These are phyloP conservation scores for Xerocomellus intermedius DNA, from an alignment of 768 basidiomycete genomes.

Conservation along the genomic window DNA sequence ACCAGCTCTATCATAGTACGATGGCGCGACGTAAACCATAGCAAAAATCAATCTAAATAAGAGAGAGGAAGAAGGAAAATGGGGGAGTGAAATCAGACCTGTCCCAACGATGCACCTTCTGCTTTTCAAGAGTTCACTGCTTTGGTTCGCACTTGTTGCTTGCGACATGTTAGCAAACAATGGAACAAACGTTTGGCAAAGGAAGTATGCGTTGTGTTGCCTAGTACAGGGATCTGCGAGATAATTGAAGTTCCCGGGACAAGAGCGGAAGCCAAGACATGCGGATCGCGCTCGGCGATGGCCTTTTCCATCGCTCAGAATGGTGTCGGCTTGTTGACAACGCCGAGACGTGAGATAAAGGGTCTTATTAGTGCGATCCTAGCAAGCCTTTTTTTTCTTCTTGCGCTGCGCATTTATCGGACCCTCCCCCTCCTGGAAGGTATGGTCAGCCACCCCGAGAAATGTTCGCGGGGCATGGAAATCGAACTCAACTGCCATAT, in stretches of 20 bases:
- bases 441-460: too few relatives aligned
- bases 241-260: too few relatives aligned
- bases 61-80: too few relatives aligned
- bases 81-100: neutral
- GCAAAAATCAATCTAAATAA: neutral
- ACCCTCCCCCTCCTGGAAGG: too few relatives aligned
- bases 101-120: neutral
- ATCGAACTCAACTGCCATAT: conserved; percentile 11
- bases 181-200: neutral
- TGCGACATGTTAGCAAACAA: conserved; percentile 5
- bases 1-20: conserved; percentile 9
- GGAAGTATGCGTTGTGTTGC: neutral
- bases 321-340: too few relatives aligned
- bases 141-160: neutral
- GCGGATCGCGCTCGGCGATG: too few relatives aligned
- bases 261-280: conserved; percentile 4
- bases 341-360: too few relatives aligned
- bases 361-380: too few relatives aligned
- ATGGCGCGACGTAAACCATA: conserved; percentile 30
- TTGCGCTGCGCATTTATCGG: too few relatives aligned
- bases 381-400: too few relatives aligned
- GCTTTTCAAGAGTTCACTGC: conserved; percentile 24
- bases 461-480: conserved; percentile 1
- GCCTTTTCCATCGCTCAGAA: too few relatives aligned
- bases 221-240: neutral